These are phyloP conservation scores for Aspergillus sp. DNA, from an alignment of 2,329 filamentous ascomycete species.

Conservation along the genomic window DNA sequence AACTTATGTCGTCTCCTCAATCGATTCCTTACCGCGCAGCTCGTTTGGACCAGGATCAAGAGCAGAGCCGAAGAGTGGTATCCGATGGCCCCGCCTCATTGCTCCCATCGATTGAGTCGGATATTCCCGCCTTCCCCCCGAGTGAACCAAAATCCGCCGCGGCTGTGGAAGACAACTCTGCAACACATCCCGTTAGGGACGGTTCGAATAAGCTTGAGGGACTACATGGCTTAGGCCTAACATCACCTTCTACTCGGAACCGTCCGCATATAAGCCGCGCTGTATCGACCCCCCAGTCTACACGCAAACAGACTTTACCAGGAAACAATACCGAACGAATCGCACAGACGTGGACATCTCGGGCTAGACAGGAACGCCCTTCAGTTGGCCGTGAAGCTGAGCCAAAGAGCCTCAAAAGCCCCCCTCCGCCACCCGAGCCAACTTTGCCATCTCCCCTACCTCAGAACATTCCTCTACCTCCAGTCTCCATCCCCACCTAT, in stretches of 20 bases:
- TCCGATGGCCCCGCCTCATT: conserved; percentile 19
- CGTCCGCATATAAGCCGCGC: conserved; percentile 26
- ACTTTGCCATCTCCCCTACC: conserved; percentile 49
- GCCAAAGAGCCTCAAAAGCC: conserved; percentile 26
- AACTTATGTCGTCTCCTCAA: conserved; percentile 54
- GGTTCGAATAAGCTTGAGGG: conserved; percentile 21
- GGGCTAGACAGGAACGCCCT: conserved; percentile 33
- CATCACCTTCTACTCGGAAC: conserved; percentile 24
- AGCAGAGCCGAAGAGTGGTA: conserved; percentile 22
- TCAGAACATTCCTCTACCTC: conserved; percentile 58
- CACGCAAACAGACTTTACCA: conserved; percentile 30
- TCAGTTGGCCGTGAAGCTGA: conserved; percentile 34
- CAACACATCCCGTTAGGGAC: conserved; percentile 26
- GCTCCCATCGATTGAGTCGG: conserved; percentile 10
- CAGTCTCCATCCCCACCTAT: conserved; percentile 64
- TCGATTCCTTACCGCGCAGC: conserved; percentile 53
- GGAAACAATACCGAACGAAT: conserved; percentile 32
- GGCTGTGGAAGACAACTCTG: conserved; percentile 17
- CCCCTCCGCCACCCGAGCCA: conserved; percentile 31
- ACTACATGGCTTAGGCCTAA: conserved; percentile 9
- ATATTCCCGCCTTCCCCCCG: conserved; percentile 20
- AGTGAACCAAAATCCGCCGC: conserved; percentile 28
- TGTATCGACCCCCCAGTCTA: conserved; percentile 37
- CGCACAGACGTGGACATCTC: conserved; percentile 33
- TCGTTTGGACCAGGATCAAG: conserved; percentile 20